phyloP scores from a whole-genome alignment of 306 rosid species.

The Cicer chorassanicum region DNA sequence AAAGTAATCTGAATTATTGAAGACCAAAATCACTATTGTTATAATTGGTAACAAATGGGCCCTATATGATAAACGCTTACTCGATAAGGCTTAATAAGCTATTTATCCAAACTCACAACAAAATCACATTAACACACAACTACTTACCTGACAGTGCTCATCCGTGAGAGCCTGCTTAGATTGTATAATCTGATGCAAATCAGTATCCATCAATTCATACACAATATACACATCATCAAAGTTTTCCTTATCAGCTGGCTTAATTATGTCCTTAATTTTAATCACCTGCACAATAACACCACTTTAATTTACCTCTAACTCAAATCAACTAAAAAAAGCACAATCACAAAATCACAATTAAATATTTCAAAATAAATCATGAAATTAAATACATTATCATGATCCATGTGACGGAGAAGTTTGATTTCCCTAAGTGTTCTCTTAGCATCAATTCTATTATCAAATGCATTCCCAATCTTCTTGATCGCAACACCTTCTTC shows the following conservation, averaged over 20 bases:
- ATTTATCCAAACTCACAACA: neutral
- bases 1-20: too few relatives aligned
- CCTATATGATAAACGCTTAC: neutral
- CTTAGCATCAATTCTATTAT: conserved; percentile 54
- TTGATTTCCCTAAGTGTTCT: conserved; percentile 55
- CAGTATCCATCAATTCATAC: conserved; percentile 91
- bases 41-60: too few relatives aligned
- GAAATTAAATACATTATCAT: conserved; percentile 64
- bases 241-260: conserved; percentile 72
- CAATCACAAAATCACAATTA: neutral
- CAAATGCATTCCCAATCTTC: conserved; percentile 56
- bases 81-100: neutral
- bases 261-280: conserved; percentile 85
- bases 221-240: conserved; percentile 90
- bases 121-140: neutral
- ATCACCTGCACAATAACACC: conserved; percentile 55
- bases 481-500: conserved; percentile 52
- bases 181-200: conserved; percentile 82
- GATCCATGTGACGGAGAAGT: conserved; percentile 75
- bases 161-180: conserved; percentile 83
- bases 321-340: neutral
- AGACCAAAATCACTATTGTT: too few relatives aligned
- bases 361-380: neutral
- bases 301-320: neutral
- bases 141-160: conserved; percentile 87